Evolutionary conservation across 1,139 yeast genomes (phyloP).

Genomic region (Blastobotrys illinoisensis): DNA sequence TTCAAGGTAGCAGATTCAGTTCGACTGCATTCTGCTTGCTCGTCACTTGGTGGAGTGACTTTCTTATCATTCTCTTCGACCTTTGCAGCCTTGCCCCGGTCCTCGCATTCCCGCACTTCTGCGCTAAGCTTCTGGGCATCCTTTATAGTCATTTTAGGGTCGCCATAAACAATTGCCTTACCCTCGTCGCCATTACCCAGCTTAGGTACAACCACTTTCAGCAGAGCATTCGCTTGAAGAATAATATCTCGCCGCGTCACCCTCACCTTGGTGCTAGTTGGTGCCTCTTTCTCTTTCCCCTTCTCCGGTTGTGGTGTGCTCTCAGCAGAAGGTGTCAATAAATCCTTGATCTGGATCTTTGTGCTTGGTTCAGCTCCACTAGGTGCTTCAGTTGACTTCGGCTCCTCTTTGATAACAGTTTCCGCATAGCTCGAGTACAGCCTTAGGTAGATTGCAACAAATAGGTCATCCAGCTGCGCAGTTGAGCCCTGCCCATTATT

Average conservation of each 20-base stretch:
- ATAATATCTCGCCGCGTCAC: conserved; percentile 37
- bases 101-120: neutral
- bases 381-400: neutral
- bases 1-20: too few relatives aligned
- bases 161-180: neutral
- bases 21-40: neutral
- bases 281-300: neutral
- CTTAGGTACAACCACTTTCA: conserved; percentile 25
- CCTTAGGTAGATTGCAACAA: conserved; percentile 55
- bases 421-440: conserved; percentile 32
- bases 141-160: neutral
- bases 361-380: neutral
- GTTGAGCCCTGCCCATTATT: conserved; percentile 84
- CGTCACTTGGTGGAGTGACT: neutral
- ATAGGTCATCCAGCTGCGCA: conserved; percentile 68
- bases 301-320: neutral
- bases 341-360: conserved; percentile 3
- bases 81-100: neutral
- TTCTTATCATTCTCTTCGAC: neutral
- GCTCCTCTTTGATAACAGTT: neutral
- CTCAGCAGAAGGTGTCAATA: neutral
- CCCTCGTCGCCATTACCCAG: conserved; percentile 9
- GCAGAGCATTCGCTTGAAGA: conserved; percentile 31
- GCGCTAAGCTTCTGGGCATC: neutral
- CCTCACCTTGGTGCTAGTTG: conserved; percentile 17